A percentile compares a stretch with the other conserved stretches of the same genome.
Conservation (phyloP, 805 yeast species). For the Komagataella kurtzmanii region DNA sequence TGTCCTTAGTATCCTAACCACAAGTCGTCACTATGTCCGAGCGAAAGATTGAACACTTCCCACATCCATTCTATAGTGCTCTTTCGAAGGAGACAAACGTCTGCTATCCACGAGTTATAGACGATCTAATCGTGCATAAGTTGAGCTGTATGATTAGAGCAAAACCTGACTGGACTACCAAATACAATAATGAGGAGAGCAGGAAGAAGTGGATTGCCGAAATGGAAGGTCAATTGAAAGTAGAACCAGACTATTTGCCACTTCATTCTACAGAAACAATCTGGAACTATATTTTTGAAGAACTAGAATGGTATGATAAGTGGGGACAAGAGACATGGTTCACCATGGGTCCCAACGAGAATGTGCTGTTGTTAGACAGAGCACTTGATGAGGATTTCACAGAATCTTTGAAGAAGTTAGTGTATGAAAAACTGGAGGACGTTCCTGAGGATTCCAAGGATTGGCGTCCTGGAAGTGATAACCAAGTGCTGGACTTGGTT, state of each 20-base stretch:
- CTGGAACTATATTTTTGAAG: background rate
- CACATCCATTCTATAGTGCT: background rate
- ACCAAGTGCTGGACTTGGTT: background rate
- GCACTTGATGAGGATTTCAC: background rate
- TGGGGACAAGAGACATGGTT: background rate
- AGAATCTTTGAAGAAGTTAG: background rate
- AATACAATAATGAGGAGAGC: background rate
- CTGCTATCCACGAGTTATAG: background rate
- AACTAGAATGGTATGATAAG: background rate
- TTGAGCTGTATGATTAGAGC: background rate
- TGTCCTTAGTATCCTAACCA: background rate
- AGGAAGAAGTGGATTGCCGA: background rate
- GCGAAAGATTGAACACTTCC: background rate
- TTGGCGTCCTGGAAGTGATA: background rate
- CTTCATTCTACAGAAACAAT: background rate
- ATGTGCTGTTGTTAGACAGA: background rate
- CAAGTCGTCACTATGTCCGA: background rate
- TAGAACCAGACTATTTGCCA: background rate
- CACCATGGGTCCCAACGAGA: background rate
- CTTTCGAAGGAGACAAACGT: background rate
- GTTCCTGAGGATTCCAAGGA: background rate
- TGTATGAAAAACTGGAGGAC: background rate
- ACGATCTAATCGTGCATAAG: background rate
- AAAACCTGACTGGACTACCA: background rate
- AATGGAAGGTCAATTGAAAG: background rate